Base-by-base conservation (phyloP, 2,329 filamentous ascomycete genomes). In the Celoporthe dispersa region DNA sequence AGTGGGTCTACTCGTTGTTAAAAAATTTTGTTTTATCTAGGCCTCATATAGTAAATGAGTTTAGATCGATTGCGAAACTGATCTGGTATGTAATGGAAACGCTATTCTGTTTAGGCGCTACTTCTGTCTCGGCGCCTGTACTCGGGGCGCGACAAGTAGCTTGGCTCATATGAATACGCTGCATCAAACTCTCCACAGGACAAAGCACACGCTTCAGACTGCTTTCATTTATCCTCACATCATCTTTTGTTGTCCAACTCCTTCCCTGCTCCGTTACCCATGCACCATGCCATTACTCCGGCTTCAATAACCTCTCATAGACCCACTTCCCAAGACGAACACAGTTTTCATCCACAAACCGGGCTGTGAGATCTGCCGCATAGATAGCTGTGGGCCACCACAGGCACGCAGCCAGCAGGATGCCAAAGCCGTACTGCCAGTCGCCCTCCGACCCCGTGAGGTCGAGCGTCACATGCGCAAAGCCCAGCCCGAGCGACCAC, bases 341-440 rank as follows among this genome's bases (percentile, higher is more conserved):
- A 62, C 68, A 67, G 16, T 66, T 71, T 1, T 64, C 44, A 22
- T 72, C 71, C 59, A 72, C 64, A 16, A 31, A 51, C 14, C 71
- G 61, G 1, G 62, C 62, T 1, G 66, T 68, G 3, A 72, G 51
- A 35, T 72, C 71, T 33, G 71, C 16, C 3, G 67, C 8, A 57
- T 66, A 72, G 7, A 72, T 71, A 16, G 68, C 63, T 4, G 71
- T 44, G 2, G 69, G 68, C 71, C 68, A 72, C 71, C 71, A 72
- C 31, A 72, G 14, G 35, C 37, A 59, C 6, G 69, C 69, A 19
- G 71, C 71, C 2, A 72, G 16, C 1, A 64, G 37, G n/a, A 72
- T 71, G n/a, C 63, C 71, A 9, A 68, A 39, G 5, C 51, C 35
- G 19, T 67, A 71, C 22, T 55, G 31, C 14, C 41, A 51, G 14